phyloP scores from a whole-genome alignment of 2,329 filamentous ascomycete genomes.

The Tothia fuscella region DNA sequence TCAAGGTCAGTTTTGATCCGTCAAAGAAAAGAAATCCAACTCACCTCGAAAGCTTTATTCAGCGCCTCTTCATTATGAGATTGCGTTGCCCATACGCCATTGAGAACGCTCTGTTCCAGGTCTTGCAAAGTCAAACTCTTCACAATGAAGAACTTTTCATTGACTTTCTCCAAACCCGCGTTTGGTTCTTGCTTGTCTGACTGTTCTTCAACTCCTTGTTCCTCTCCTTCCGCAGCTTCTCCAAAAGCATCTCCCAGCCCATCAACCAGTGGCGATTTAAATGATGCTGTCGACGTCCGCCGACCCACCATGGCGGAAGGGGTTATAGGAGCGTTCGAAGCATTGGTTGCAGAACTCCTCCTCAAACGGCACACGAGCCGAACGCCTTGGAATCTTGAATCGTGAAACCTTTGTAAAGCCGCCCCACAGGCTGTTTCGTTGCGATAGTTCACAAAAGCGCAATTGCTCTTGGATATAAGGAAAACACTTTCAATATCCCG shows the following conservation, averaged over 20 bases:
- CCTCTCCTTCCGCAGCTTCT: not conserved
- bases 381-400: constrained; percentile 78
- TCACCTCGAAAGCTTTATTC: constrained; percentile 72
- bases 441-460: constrained; percentile 90
- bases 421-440: constrained; percentile 62
- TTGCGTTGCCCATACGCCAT: constrained; percentile 87
- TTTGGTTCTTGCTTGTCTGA: not conserved
- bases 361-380: constrained; percentile 76
- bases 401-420: constrained; percentile 76
- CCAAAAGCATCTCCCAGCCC: constrained; percentile 9
- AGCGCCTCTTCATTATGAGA: constrained; percentile 79
- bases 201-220: not conserved
- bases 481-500: constrained; percentile 78
- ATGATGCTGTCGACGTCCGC: constrained; percentile 14
- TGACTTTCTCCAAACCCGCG: constrained; percentile 25
- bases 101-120: constrained; percentile 75
- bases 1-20: constrained; percentile 13
- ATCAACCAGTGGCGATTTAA: constrained; percentile 8
- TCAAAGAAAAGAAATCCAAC: constrained; percentile 15
- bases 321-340: constrained; percentile 40
- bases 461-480: constrained; percentile 92
- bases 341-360: constrained; percentile 35
- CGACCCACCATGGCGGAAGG: constrained; percentile 35
- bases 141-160: constrained; percentile 57
- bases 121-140: constrained; percentile 90